A percentile compares a stretch with the other conserved stretches of the same genome.
phyloP scores from a whole-genome alignment of 768 basidiomycete genomes.

The Rhizopogon vulgaris region DNA sequence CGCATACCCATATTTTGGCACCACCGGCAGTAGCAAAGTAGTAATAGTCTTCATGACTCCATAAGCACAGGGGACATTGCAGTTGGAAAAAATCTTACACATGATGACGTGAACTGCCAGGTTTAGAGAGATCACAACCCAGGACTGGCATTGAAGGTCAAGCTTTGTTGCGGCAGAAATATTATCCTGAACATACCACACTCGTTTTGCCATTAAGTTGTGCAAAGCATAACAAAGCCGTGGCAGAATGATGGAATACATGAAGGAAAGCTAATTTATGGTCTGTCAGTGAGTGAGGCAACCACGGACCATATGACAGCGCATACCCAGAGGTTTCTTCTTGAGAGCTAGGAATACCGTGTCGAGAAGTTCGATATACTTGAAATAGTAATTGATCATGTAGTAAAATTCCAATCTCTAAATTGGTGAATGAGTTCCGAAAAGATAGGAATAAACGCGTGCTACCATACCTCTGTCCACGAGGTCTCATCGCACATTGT shows the following conservation, averaged over 20 bases:
- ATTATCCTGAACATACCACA: slow-evolving; percentile 53
- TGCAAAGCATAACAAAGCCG: slow-evolving; percentile 88
- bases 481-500: slow-evolving; percentile 71
- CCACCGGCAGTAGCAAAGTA: slow-evolving; percentile 98
- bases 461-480: slow-evolving; percentile 78
- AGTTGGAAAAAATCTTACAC: slow-evolving; percentile 56
- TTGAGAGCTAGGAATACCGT: slow-evolving; percentile 96
- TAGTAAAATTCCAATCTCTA: slow-evolving; percentile 94
- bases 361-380: slow-evolving; percentile 94
- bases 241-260: slow-evolving; percentile 99
- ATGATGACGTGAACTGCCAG: slow-evolving; percentile 93
- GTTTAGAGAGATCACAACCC: slow-evolving; percentile 92
- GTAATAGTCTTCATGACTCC: slow-evolving; percentile 73
- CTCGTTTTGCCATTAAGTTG: slow-evolving; percentile 94
- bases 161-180: neutral
- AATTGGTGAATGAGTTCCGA: neutral
- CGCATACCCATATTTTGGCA: slow-evolving; percentile 86
- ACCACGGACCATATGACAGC: neutral
- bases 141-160: slow-evolving; percentile 56
- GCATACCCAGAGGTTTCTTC: slow-evolving; percentile 93
- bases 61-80: neutral
- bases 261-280: slow-evolving; percentile 78
- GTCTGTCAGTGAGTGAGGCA: neutral
- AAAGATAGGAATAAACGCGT: neutral
- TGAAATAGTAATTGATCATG: slow-evolving; percentile 99